Evolutionary conservation across 192 early-diverging fungal genomes (phyloP).

Genomic region (Mortierella antarctica): DNA sequence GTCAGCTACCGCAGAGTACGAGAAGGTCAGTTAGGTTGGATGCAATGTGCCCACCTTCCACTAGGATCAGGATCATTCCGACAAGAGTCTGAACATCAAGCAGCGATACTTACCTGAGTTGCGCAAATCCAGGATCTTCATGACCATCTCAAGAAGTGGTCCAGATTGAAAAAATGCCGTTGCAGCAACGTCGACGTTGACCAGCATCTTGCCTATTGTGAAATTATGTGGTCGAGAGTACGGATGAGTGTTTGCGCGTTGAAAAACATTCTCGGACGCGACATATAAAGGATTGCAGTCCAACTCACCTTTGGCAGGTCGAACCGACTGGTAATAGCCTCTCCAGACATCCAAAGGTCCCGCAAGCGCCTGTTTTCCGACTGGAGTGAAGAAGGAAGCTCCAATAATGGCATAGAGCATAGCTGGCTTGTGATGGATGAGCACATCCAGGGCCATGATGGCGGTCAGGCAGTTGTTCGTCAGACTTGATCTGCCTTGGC

Average conservation of each 20-base stretch:
- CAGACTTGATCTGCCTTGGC: slow-evolving; percentile 56
- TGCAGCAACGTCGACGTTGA: slow-evolving; percentile 77
- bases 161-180: slow-evolving; percentile 75
- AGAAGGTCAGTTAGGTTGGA: neutral
- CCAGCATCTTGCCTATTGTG: slow-evolving; percentile 64
- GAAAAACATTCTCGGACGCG: no score
- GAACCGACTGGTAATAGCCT: slow-evolving; percentile 88
- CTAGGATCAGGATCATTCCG: no score
- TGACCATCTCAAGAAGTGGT: slow-evolving; percentile 75
- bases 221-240: neutral
- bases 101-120: slow-evolving; percentile 43
- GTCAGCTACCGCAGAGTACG: slow-evolving; percentile 25
- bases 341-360: slow-evolving; percentile 92
- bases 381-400: slow-evolving; percentile 90
- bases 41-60: neutral
- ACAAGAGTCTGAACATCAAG: slow-evolving; percentile 12
- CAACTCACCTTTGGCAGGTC: slow-evolving; percentile 70
- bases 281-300: neutral
- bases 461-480: slow-evolving; percentile 60
- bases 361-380: slow-evolving; percentile 55
- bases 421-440: slow-evolving; percentile 83
- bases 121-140: slow-evolving; percentile 70
- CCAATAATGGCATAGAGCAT: slow-evolving; percentile 82
- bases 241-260: neutral
- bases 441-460: slow-evolving; percentile 78